phyloP scores from a whole-genome alignment of 1,139 yeast species.

The Pichia sp. region DNA sequence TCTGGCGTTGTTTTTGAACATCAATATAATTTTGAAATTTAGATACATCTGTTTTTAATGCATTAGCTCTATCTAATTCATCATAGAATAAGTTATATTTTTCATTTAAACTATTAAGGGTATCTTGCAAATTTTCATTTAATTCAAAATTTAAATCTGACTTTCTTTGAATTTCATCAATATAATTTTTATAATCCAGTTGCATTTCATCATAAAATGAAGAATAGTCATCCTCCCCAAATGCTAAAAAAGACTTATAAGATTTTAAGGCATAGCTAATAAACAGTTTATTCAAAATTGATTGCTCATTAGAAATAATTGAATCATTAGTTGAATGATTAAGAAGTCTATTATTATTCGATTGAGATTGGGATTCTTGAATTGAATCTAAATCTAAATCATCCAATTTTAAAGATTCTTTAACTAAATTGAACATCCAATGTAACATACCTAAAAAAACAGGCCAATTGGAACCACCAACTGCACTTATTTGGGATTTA shows the following conservation, averaged over 20 bases:
- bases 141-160: conserved; percentile 40
- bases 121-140: conserved; percentile 37
- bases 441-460: conserved; percentile 72
- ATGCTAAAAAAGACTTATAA: conserved; percentile 55
- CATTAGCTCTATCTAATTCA: conserved; percentile 43
- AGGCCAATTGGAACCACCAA: conserved; percentile 90
- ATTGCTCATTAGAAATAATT: conserved; percentile 21
- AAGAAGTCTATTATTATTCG: conserved; percentile 13
- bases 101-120: conserved; percentile 34
- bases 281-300: conserved; percentile 33
- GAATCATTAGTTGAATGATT: conserved; percentile 21
- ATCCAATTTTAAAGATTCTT: conserved; percentile 33
- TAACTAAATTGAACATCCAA: conserved; percentile 63
- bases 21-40: conserved; percentile 69
- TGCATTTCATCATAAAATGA: conserved; percentile 52
- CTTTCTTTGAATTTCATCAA: conserved; percentile 35
- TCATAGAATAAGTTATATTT: conserved; percentile 38
- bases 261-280: conserved; percentile 61
- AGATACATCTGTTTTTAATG: conserved; percentile 63
- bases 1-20: conserved; percentile 56
- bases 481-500: conserved; percentile 83
- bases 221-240: conserved; percentile 55
- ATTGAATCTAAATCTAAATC: conserved; percentile 32
- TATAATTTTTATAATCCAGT: conserved; percentile 41
- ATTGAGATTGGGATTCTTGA: conserved; percentile 17